Evolutionary conservation across 495 filamentous ascomycete genomes (phyloP).

Genomic region (Chaetomium fimeti): DNA sequence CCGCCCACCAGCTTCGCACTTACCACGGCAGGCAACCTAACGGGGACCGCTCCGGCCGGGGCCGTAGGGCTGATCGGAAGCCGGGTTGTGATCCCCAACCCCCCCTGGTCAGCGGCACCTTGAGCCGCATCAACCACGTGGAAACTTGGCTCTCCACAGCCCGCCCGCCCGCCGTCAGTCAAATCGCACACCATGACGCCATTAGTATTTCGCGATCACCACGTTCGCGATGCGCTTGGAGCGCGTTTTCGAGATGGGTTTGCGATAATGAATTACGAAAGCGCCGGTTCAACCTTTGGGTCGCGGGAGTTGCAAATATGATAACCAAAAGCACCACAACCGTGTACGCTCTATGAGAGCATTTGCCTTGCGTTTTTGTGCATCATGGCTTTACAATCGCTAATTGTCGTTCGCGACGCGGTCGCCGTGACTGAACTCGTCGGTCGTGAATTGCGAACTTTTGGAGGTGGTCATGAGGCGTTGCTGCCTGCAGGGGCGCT

Average conservation of each 20-base stretch:
- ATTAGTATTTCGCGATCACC: slow-evolving; percentile 23
- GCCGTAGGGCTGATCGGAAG: slow-evolving; percentile 17
- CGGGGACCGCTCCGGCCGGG: background rate
- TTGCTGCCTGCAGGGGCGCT: slow-evolving; percentile 35
- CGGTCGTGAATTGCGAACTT: slow-evolving; percentile 24
- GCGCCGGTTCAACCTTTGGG: slow-evolving; percentile 3
- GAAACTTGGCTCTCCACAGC: slow-evolving; percentile 31
- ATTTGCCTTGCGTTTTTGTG: background rate
- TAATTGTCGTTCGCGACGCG: slow-evolving; percentile 27
- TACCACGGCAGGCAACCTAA: slow-evolving; percentile 23
- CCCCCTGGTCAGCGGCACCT: slow-evolving; percentile 15
- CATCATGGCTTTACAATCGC: slow-evolving; percentile 22
- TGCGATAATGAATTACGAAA: slow-evolving; percentile 15
- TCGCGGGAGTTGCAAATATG: slow-evolving; percentile 1
- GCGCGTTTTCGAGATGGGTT: slow-evolving; percentile 27
- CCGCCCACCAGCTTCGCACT: slow-evolving; percentile 5
- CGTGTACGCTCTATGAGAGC: background rate
- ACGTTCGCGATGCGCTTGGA: slow-evolving; percentile 29
- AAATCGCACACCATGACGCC: slow-evolving; percentile 31
- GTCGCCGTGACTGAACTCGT: slow-evolving; percentile 9
- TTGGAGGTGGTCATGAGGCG: slow-evolving; percentile 35
- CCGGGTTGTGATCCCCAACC: slow-evolving; percentile 1
- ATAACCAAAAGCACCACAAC: background rate
- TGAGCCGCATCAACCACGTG: slow-evolving; percentile 37
- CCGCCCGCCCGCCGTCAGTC: slow-evolving; percentile 27